Evolutionary conservation across 306 rosid genomes (phyloP).

Genomic region (Begonia fuchsioides): DNA sequence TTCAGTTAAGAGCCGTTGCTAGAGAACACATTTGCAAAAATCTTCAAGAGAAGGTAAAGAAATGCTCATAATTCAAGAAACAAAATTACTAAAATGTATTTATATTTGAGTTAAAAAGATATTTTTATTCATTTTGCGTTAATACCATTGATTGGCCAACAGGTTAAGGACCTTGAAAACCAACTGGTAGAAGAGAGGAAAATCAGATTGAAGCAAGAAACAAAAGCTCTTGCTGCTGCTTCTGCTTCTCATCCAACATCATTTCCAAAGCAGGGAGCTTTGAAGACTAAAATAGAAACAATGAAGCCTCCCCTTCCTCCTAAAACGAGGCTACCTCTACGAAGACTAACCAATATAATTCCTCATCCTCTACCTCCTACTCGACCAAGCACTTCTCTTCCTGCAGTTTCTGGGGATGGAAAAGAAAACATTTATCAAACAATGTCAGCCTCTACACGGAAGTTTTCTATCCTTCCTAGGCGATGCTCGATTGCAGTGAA

Average conservation of each 20-base stretch:
- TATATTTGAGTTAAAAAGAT: no score
- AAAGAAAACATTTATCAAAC: constrained; percentile 52
- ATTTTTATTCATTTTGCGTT: neutral
- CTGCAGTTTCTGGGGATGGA: constrained; percentile 18
- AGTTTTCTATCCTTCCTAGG: constrained; percentile 27
- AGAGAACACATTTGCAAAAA: constrained; percentile 60
- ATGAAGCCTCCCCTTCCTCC: constrained; percentile 73
- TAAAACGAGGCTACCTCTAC: constrained; percentile 51
- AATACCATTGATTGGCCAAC: constrained; percentile 2
- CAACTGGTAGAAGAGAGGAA: constrained; percentile 80
- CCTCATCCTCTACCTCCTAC: constrained; percentile 42
- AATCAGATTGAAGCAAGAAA: constrained; percentile 64
- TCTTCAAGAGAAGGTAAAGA: constrained; percentile 85
- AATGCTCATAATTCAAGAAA: constrained; percentile 1
- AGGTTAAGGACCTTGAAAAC: constrained; percentile 90
- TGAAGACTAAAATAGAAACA: constrained; percentile 20
- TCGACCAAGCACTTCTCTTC: constrained; percentile 17
- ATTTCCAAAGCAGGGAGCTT: constrained; percentile 17
- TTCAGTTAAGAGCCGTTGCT: constrained; percentile 67
- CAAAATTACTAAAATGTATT: no score
- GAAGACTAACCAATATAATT: constrained; percentile 44
- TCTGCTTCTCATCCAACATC: constrained; percentile 42
- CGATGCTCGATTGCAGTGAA: constrained; percentile 61
- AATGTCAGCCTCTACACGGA: constrained; percentile 15
- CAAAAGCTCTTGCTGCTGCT: constrained; percentile 45